phyloP scores from a whole-genome alignment of 1,139 yeast species.

The Geotrichum macrosporum region DNA sequence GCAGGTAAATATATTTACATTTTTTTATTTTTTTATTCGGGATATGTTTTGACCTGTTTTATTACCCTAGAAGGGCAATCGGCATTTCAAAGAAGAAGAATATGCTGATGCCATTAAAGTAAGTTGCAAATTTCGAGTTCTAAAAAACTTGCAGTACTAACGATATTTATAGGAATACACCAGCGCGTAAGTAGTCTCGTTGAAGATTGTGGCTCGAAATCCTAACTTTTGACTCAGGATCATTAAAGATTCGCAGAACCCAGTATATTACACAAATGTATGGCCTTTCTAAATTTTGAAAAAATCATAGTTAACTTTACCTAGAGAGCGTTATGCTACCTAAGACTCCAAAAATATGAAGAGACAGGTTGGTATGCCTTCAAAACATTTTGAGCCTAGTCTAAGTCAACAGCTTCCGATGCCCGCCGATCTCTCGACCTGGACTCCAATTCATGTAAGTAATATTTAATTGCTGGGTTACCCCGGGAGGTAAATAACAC shows the following conservation, averaged over 20 bases:
- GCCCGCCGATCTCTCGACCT: slow-evolving; percentile 37
- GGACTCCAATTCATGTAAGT: slow-evolving; percentile 29
- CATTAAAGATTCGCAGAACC: slow-evolving; percentile 31
- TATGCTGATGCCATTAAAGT: slow-evolving; percentile 37
- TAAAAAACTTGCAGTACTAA: slow-evolving; percentile 1
- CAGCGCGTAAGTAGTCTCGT: slow-evolving; percentile 29
- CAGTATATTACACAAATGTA: slow-evolving; percentile 34
- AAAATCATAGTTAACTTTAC: not conserved
- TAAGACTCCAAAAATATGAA: slow-evolving; percentile 29
- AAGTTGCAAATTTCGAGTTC: slow-evolving; percentile 14
- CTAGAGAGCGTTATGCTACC: slow-evolving; percentile 32
- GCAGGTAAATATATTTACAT: no score
- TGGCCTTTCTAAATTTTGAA: slow-evolving; percentile 7
- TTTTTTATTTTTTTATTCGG: no score
- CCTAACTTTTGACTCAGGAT: slow-evolving; percentile 23
- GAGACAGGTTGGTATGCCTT: slow-evolving; percentile 29
- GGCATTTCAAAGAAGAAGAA: slow-evolving; percentile 40
- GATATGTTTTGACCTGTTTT: not conserved
- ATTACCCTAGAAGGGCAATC: slow-evolving; percentile 31
- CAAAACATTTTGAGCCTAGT: no score
- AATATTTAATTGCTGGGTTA: no score
- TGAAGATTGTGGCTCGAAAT: not conserved
- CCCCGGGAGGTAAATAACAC: not conserved
- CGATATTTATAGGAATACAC: slow-evolving; percentile 27
- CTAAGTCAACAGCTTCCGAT: slow-evolving; percentile 31